Percentiles rank a stretch among this genome's conserved stretches.
phyloP scores from a whole-genome alignment of 169 alveolate species.

The Plasmodium falciparum region DNA sequence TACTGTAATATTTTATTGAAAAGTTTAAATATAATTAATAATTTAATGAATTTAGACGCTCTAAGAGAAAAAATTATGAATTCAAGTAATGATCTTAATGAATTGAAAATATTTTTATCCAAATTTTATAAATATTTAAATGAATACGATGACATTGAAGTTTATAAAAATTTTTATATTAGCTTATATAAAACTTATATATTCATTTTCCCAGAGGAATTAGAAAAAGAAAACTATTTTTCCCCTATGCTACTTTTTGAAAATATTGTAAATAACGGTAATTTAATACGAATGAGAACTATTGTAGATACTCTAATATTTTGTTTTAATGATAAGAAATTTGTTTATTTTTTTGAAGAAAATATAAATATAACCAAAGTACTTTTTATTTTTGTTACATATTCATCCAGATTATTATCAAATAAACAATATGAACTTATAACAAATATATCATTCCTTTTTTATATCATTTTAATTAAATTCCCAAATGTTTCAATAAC shows the following conservation, averaged over 20 bases:
- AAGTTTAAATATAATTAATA: conserved; percentile 64
- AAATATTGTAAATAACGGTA: conserved; percentile 77
- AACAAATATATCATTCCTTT: conserved; percentile 75
- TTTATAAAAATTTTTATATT: conserved; percentile 74
- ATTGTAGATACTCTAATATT: conserved; percentile 79
- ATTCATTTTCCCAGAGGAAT: conserved; percentile 80
- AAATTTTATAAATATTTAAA: conserved; percentile 75
- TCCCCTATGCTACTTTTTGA: conserved; percentile 83
- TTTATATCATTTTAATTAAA: conserved; percentile 74
- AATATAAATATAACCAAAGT: conserved; percentile 81
- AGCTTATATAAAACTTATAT: conserved; percentile 74
- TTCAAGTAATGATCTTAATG: conserved; percentile 74
- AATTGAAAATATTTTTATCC: conserved; percentile 74
- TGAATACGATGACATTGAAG: conserved; percentile 76
- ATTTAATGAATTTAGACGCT: conserved; percentile 72
- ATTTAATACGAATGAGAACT: conserved; percentile 79
- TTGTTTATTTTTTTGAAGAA: conserved; percentile 79
- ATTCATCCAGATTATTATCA: conserved; percentile 81
- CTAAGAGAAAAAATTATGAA: conserved; percentile 77
- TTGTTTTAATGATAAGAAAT: conserved; percentile 82
- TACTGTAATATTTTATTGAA: conserved; percentile 70
- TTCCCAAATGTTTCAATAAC: conserved; percentile 77
- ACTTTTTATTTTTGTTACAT: conserved; percentile 81
- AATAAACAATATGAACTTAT: conserved; percentile 80
- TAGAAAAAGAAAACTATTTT: conserved; percentile 77